These are phyloP conservation scores for Lunasporangiospora selenospora DNA, from an alignment of 192 early-diverging fungal genomes.

Conservation along the genomic window DNA sequence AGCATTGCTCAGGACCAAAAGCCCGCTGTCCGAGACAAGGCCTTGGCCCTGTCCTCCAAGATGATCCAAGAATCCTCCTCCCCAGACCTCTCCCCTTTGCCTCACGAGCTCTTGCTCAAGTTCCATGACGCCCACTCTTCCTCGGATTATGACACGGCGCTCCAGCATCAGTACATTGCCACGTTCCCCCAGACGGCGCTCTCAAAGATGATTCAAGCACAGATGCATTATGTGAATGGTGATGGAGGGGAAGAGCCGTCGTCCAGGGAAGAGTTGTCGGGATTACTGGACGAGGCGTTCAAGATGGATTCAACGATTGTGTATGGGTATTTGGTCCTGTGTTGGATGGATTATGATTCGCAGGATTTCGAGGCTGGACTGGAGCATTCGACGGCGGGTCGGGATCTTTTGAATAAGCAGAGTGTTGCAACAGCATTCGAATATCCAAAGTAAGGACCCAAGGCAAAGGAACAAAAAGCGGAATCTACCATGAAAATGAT, in stretches of 20 bases:
- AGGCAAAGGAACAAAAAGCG: too few species aligned
- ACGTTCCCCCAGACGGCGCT: slow-evolving; percentile 54
- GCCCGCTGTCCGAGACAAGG: slow-evolving; percentile 31
- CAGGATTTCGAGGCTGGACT: slow-evolving; percentile 59
- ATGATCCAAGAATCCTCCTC: slow-evolving; percentile 28
- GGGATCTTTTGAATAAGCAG: slow-evolving; percentile 42
- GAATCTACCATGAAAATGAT: background rate
- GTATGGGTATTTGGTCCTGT: slow-evolving; percentile 56
- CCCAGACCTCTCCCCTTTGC: slow-evolving; percentile 40
- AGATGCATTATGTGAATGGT: slow-evolving; percentile 40
- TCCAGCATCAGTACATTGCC: slow-evolving; percentile 49
- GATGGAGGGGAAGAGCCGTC: slow-evolving; percentile 26
- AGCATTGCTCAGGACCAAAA: slow-evolving; percentile 24
- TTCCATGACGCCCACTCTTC: slow-evolving; percentile 41
- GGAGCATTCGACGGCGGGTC: slow-evolving; percentile 56
- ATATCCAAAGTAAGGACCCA: slow-evolving; percentile 52
- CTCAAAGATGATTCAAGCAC: slow-evolving; percentile 54
- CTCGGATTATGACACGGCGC: slow-evolving; percentile 51
- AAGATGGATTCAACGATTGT: slow-evolving; percentile 42
- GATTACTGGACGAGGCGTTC: slow-evolving; percentile 50
- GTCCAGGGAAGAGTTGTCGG: slow-evolving; percentile 8
- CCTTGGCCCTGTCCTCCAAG: slow-evolving; percentile 30
- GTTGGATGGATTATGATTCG: slow-evolving; percentile 55
- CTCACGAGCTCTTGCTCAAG: slow-evolving; percentile 59
- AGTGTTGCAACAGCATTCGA: slow-evolving; percentile 24